These are phyloP conservation scores for Aegilops bicornis DNA, from an alignment of 176 grass and related monocot genomes.

Conservation along the genomic window DNA sequence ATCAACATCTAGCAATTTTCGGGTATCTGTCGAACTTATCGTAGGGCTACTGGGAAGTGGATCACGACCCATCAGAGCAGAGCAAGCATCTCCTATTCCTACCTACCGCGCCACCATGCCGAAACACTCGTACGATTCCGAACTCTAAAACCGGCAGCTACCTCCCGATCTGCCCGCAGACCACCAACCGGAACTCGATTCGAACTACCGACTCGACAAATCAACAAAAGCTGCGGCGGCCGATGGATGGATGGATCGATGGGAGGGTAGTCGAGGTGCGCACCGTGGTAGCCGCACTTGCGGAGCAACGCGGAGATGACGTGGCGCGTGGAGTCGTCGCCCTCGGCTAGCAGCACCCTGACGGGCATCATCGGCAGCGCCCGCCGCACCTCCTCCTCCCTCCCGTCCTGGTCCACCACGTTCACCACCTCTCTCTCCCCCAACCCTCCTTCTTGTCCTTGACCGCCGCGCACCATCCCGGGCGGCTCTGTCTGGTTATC, in stretches of 20 bases:
- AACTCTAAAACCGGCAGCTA: background rate
- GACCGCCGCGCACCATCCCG: conserved; percentile 16
- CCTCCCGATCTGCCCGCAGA: background rate
- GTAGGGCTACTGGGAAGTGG: background rate
- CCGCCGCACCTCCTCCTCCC: conserved; percentile 25
- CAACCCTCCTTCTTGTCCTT: background rate
- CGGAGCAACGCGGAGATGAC: conserved; percentile 91
- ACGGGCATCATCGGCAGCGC: conserved; percentile 90
- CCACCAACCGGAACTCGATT: background rate
- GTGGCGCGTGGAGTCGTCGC: conserved; percentile 94
- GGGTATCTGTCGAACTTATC: background rate
- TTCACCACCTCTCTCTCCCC: conserved; percentile 40
- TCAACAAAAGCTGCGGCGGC: background rate
- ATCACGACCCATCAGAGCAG: background rate
- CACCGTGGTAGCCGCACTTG: conserved; percentile 95
- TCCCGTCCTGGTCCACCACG: conserved; percentile 38
- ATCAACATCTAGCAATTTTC: no score
- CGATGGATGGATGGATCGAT: background rate
- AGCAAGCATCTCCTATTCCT: background rate
- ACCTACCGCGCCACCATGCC: background rate
- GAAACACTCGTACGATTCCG: background rate
- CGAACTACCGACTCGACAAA: background rate
- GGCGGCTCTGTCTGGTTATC: background rate
- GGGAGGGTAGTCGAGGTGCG: background rate
- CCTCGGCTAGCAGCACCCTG: conserved; percentile 91